These are phyloP conservation scores for Trichoderma semiorbis DNA, from an alignment of 2,329 filamentous ascomycete species.

Conservation along the genomic window DNA sequence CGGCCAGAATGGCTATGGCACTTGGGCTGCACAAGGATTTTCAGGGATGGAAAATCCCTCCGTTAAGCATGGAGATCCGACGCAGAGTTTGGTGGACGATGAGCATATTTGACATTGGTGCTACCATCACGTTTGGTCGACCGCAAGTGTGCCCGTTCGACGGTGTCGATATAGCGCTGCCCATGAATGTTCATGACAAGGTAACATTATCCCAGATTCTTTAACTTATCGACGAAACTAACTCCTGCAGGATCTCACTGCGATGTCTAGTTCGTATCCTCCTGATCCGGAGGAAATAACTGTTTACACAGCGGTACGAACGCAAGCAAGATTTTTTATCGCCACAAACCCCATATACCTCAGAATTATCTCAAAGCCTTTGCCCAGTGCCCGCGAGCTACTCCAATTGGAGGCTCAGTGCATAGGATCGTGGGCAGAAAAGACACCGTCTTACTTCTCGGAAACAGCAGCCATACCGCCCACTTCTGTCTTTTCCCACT, in stretches of 20 bases:
- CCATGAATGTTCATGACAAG: constrained; percentile 43
- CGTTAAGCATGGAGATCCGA: constrained; percentile 35
- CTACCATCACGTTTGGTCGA: constrained; percentile 46
- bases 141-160: constrained; percentile 40
- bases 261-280: constrained; percentile 33
- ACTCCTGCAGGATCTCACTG: constrained; percentile 29
- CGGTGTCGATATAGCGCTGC: constrained; percentile 41
- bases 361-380: constrained; percentile 42
- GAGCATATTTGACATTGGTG: constrained; percentile 46
- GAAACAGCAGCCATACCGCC: constrained; percentile 31
- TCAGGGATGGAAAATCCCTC: constrained; percentile 30
- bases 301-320: constrained; percentile 41
- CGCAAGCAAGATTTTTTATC: constrained; percentile 44
- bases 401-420: constrained; percentile 38
- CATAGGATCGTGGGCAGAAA: constrained; percentile 37
- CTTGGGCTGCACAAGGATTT: constrained; percentile 49
- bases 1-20: constrained; percentile 47
- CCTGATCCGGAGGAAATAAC: constrained; percentile 38
- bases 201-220: constrained; percentile 22
- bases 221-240: neutral
- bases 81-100: constrained; percentile 38
- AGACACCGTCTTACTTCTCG: constrained; percentile 36
- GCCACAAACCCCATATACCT: constrained; percentile 44
- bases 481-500: constrained; percentile 39
- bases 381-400: constrained; percentile 40